Base-by-base conservation (phyloP, 1,139 yeast species). In the Scheffersomyces titani region DNA sequence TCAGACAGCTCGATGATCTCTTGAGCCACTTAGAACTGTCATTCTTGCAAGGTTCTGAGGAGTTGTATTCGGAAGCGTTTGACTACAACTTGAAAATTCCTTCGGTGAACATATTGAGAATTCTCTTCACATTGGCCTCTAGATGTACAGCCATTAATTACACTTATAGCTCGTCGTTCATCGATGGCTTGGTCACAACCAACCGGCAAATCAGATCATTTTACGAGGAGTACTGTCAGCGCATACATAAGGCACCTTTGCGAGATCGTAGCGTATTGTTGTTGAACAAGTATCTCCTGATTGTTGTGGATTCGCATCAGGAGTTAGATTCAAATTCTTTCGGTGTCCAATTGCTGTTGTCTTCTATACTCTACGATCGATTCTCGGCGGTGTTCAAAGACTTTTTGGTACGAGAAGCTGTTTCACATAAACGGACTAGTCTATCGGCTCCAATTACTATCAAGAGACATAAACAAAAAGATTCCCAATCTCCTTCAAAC, bases 61-160 rank as follows among this genome's bases (percentile, higher is more conserved):
- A 24, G 16, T 47, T 48, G 6, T 19, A 6, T 50, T 22, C 22
- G 6, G 16, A 19, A 16, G 6, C 49, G 7, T 19, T 13, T 19
- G 6, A n/a, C 44, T 44, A 9, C 19, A 53, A 52, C 24, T 53
- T 60, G 16, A 52, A 47, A 19, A 57, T 69, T 19, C 79, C 75
- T 2, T 70, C 78, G 1, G 54, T 56, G 5, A 62, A 67, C 49
- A 57, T 72, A 11, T 60, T 77, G 5, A 68, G 77, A 6, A 57
- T 77, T 1, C 57, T 78, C 21, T 56, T 77, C 22, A 75, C 81
- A 0, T 54, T 77, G 44, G 72, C 75, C 1, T 65, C 74, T 0
- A 61, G 79, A 53, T 57, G 66, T 24, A 67, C 74, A 4, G 61
- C 61, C 6, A 64, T 67, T 40, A 74, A 74, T 56, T 73, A 70